A percentile compares a stretch with the other conserved stretches of the same genome.
Conservation (phyloP, 73 alveolate species). For the Paramecium pentaurelia region DNA sequence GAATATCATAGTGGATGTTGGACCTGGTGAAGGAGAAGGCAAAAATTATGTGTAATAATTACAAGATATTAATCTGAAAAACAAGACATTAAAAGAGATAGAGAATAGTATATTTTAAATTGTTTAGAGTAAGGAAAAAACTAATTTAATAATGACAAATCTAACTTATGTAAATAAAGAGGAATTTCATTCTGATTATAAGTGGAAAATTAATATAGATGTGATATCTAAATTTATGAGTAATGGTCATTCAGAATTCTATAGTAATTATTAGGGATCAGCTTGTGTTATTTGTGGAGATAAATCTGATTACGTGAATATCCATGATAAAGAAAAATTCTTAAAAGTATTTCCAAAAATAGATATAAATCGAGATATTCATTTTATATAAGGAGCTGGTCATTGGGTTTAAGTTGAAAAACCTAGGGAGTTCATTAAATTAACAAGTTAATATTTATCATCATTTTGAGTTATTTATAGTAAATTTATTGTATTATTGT, state of each 20-base stretch:
- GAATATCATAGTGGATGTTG: conserved; percentile 10
- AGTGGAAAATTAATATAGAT: background rate
- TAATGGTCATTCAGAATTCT: background rate
- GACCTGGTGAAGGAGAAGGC: conserved; percentile 43
- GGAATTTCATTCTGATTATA: background rate
- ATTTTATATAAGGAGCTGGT: conserved; percentile 53
- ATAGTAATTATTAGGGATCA: background rate
- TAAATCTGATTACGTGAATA: conserved; percentile 5
- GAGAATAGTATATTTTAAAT: background rate
- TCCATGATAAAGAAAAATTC: background rate
- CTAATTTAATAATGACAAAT: background rate
- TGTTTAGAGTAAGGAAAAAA: background rate
- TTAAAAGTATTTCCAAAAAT: background rate
- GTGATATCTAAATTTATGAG: background rate
- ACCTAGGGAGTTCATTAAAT: conserved; percentile 25
- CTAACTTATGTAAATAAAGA: background rate
- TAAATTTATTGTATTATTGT: background rate
- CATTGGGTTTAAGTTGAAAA: conserved; percentile 54
- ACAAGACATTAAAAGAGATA: background rate
- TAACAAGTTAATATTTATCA: background rate
- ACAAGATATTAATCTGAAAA: background rate
- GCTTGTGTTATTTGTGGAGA: conserved; percentile 36
- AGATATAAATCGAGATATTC: background rate
- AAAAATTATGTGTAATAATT: background rate
- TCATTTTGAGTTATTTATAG: background rate